Conservation (phyloP, 371 early-diverging fungal genomes). For the Phascolomyces articulosus region DNA sequence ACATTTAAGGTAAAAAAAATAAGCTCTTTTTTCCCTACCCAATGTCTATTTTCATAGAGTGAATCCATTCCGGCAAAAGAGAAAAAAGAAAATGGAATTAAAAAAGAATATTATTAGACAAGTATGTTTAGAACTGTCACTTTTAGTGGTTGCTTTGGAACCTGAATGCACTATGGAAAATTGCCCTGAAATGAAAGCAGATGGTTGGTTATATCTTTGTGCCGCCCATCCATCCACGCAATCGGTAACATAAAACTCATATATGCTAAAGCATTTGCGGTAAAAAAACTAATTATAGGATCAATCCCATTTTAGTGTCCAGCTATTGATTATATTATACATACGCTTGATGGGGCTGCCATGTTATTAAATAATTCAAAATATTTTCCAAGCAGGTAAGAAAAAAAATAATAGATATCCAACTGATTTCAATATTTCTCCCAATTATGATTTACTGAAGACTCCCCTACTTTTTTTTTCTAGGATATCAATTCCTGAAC, state of each 20-base stretch:
- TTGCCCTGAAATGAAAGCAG: slow-evolving; percentile 94
- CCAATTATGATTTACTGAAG: no score
- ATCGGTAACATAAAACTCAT: slow-evolving; percentile 53
- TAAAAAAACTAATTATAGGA: not conserved
- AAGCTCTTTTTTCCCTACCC: slow-evolving; percentile 54
- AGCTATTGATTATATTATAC: slow-evolving; percentile 92
- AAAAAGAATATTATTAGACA: no score
- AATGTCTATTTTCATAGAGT: no score
- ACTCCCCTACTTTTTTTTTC: no score
- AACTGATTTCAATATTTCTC: no score
- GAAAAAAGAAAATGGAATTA: no score
- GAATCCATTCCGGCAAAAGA: no score
- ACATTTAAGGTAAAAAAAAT: slow-evolving; percentile 71
- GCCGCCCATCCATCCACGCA: slow-evolving; percentile 88
- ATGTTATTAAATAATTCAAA: slow-evolving; percentile 77
- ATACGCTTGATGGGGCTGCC: slow-evolving; percentile 90
- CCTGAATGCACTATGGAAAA: slow-evolving; percentile 77
- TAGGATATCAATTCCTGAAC: slow-evolving; percentile 72
- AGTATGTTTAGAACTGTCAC: slow-evolving; percentile 81
- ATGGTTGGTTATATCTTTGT: slow-evolving; percentile 91
- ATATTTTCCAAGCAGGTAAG: slow-evolving; percentile 77
- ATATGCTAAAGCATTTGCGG: not conserved
- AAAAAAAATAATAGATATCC: not conserved
- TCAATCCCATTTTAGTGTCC: slow-evolving; percentile 64
- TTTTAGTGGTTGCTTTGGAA: slow-evolving; percentile 74